Base-by-base conservation (phyloP, 257 asterid species). In the Scutellaria galericulata region DNA sequence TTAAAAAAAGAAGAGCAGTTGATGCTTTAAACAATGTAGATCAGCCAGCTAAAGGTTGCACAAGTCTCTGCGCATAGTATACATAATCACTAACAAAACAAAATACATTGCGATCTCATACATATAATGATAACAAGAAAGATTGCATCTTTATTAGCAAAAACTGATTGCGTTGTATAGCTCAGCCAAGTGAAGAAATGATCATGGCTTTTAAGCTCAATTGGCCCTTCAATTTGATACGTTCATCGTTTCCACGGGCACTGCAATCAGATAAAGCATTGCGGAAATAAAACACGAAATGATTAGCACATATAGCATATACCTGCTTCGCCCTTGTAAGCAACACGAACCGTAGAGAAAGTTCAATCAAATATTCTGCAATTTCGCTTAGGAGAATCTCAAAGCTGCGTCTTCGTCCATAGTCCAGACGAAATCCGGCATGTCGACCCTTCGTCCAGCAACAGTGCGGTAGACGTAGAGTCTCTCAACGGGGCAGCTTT, bases 391-490 rank as follows among this genome's bases (percentile, higher is more conserved):
- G 62, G 86, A 72, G 64, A 69, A 73, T 59, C 85, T 78, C 74
- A 74, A 27, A 4, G 78, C 72, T n/a, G 83, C 69, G n/a, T 82
- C 88, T 72, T 83, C 82, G 9, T 83, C 86, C 88, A 84, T 84
- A 6, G 86, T 92, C 95, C 95, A 90, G 31, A 95, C 98, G 9
- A 81, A 95, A 54, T 80, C 85, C 6, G 99, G 99, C 93, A 81
- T 85, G 84, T 95, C 99, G 11, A 68, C 82, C 86, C 99, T 92
- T 22, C 84, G 87, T 20, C 97, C 95, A 4, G 96, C 84, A 24
- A 92, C 95, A 0, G 97, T 82, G 3, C 99, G 89, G 72, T 95
- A 95, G 61, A 88, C 76, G 52, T 95, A 95, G 4, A 92, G 87
- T 70, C 84, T 86, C 78, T 95, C 98, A 0, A 95, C 99, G 0